phyloP scores from a whole-genome alignment of 371 early-diverging fungal genomes.

The Syncephalastrum sp. region DNA sequence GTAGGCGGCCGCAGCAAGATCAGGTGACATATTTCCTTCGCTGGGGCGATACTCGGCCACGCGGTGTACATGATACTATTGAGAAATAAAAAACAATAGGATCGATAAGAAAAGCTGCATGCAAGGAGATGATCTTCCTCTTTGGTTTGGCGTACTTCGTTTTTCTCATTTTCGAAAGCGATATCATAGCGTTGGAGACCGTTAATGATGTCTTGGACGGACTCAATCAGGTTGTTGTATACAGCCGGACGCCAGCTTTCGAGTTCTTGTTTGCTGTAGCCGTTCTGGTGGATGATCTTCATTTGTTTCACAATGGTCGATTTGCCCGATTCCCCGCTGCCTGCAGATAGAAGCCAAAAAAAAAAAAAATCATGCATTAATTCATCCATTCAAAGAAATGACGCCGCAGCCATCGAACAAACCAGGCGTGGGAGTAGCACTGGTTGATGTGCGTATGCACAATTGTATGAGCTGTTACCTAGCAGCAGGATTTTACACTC shows the following conservation, averaged over 20 bases:
- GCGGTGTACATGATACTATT: constrained; percentile 33
- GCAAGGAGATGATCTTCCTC: not conserved
- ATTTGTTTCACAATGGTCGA: constrained; percentile 92
- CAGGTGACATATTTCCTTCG: constrained; percentile 43
- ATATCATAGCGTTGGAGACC: constrained; percentile 58
- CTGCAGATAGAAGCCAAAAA: constrained; percentile 27
- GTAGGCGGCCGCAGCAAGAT: constrained; percentile 63
- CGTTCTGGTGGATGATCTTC: constrained; percentile 90
- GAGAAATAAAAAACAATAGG: not conserved
- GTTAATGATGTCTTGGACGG: constrained; percentile 60
- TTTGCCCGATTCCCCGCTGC: constrained; percentile 90
- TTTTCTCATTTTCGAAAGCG: constrained; percentile 38
- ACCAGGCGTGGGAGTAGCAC: too few species aligned
- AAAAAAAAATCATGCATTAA: not conserved
- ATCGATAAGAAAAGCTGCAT: not conserved
- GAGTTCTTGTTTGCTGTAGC: constrained; percentile 80
- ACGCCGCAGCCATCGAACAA: too few species aligned
- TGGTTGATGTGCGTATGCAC: too few species aligned
- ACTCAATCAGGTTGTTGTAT: constrained; percentile 79
- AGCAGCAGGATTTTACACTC: constrained; percentile 75
- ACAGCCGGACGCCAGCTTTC: constrained; percentile 70
- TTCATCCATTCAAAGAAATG: too few species aligned
- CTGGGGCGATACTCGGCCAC: constrained; percentile 39
- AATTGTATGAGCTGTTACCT: constrained; percentile 40
- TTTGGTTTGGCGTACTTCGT: constrained; percentile 26